A percentile compares a stretch with the other conserved stretches of the same genome.
phyloP scores from a whole-genome alignment of 768 basidiomycete species.

The Suillus clintonianus region DNA sequence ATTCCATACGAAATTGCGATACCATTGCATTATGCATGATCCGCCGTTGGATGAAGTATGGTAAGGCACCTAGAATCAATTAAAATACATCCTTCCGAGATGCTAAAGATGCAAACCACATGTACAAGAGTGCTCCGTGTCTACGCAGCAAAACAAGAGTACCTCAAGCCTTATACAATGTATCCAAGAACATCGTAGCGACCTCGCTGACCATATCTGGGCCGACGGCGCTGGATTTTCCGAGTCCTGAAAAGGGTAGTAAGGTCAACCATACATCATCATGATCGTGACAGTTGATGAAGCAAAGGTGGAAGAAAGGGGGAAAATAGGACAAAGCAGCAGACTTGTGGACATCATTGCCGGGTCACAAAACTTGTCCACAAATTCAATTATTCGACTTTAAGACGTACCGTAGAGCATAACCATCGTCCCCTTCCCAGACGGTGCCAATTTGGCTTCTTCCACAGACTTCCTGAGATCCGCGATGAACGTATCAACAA shows the following conservation, averaged over 20 bases:
- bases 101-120: background rate
- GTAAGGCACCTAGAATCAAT: background rate
- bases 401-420: constrained; percentile 71
- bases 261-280: background rate
- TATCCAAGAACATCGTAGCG: constrained; percentile 79
- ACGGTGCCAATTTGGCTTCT: constrained; percentile 63
- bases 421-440: constrained; percentile 86
- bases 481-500: constrained; percentile 75
- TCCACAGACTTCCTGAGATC: constrained; percentile 81
- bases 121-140: background rate
- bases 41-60: background rate
- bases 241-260: constrained; percentile 55
- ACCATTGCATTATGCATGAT: background rate
- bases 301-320: background rate
- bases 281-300: background rate
- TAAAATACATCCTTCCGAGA: background rate
- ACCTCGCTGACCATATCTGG: constrained; percentile 77
- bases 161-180: constrained; percentile 73
- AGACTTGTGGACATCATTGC: background rate
- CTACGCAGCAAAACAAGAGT: background rate
- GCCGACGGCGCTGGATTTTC: constrained; percentile 80
- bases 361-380: background rate
- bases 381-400: constrained; percentile 21
- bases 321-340: background rate
- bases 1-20: background rate